Evolutionary conservation across 306 rosid species (phyloP), one percentile per base, ranked within the genome.

Genomic region (Hippophae tibetana): DNA sequence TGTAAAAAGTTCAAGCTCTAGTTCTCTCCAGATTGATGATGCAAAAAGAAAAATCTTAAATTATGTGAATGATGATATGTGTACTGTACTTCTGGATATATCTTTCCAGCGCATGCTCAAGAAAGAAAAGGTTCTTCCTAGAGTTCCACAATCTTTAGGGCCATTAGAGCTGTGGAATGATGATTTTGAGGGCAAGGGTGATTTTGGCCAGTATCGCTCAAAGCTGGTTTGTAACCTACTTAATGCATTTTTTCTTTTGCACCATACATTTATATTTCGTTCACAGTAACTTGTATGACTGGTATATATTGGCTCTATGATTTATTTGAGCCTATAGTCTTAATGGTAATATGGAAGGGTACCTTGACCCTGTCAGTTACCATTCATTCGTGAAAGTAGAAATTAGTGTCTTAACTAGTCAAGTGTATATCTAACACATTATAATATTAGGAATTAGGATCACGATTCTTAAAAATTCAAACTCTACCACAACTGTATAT

Each of bases 81-180:
- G 82, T 71, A 58, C 77, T 68, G 85, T 72, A 45, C 80, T 88
- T 72, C 76, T 93, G 75, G 95, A 86, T 73, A 76, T 80, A 60
- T 84, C 89, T 63, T 86, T 93, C 80, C 87, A 85, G 67, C 97
- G 80, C 57, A 67, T 84, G 85, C 85, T 93, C 44, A 93, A 80
- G 84, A 80, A 77, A 79, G 99, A 93, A 7, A 93, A 93, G 76
- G 77, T 88, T 66, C 77, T 60, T 61, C 79, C 79, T 47, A 85
- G 72, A 61, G 73, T 82, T 47, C 66, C 77, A 54, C 59, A 74
- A 76, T 69, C 76, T 60, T 60, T 88, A 48, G 95, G 95, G 64
- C 72, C 68, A 3, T 62, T 93, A 75, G 99, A 93, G 81, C 74
- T 93, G 81, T 93, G 99, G 99, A 86, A 90, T 82, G 99, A 88